phyloP scores from a whole-genome alignment of 2,329 filamentous ascomycete species.

The Alternaria incomplexa region DNA sequence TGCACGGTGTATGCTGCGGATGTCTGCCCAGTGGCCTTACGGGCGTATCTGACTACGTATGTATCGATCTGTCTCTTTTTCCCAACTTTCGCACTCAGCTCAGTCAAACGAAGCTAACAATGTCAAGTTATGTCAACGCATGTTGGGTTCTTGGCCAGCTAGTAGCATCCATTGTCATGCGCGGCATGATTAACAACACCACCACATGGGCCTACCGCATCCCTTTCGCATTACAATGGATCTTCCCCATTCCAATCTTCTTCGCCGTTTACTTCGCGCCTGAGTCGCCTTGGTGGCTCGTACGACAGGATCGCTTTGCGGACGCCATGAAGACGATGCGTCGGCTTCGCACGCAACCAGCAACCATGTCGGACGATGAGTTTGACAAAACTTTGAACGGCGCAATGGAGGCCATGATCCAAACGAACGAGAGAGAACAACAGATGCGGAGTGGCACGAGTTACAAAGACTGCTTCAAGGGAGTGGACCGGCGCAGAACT shows the following conservation, averaged over 20 bases:
- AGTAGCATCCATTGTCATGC: slow-evolving; percentile 71
- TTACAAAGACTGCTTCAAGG: slow-evolving; percentile 82
- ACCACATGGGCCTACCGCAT: slow-evolving; percentile 70
- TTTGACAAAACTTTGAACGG: slow-evolving; percentile 3
- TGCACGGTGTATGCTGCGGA: slow-evolving; percentile 56
- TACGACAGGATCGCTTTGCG: slow-evolving; percentile 64
- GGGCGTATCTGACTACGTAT: slow-evolving; percentile 63
- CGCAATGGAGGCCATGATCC: slow-evolving; percentile 68
- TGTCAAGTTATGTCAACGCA: slow-evolving; percentile 34
- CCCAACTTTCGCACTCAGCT: not conserved
- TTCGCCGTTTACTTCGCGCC: slow-evolving; percentile 69
- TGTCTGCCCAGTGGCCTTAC: slow-evolving; percentile 71
- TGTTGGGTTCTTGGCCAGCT: slow-evolving; percentile 61
- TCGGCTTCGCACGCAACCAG: slow-evolving; percentile 14
- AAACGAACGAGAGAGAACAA: slow-evolving; percentile 79
- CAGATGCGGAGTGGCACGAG: slow-evolving; percentile 67
- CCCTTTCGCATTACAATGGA: slow-evolving; percentile 65
- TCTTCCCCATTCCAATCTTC: slow-evolving; percentile 63
- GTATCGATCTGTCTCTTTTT: not conserved
- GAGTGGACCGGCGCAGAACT: slow-evolving; percentile 76
- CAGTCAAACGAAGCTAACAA: not conserved
- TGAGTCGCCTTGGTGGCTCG: slow-evolving; percentile 75
- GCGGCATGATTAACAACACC: slow-evolving; percentile 63
- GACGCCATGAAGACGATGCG: slow-evolving; percentile 60
- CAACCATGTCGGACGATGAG: slow-evolving; percentile 9